Percentiles rank a stretch among this genome's conserved stretches.
Conservation (phyloP, 2,329 filamentous ascomycete species). For the Fusarium sacchari region DNA sequence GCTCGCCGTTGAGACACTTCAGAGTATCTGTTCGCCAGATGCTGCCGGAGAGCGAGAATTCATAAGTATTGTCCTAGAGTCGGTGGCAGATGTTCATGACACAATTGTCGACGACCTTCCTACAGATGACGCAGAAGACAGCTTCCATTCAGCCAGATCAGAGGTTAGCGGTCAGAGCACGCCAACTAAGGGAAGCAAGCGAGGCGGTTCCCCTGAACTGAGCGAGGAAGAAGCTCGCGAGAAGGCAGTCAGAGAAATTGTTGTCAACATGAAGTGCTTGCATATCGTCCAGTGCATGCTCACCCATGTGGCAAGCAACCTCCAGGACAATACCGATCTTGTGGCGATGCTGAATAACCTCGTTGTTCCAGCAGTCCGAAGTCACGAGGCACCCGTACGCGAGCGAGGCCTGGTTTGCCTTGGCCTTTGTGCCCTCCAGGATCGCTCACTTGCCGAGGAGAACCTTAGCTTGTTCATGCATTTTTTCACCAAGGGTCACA, state of each 20-base stretch:
- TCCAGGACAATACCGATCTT: constrained; percentile 90
- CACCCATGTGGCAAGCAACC: constrained; percentile 86
- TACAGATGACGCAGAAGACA: constrained; percentile 68
- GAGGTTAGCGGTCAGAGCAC: constrained; percentile 78
- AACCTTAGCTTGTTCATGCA: constrained; percentile 94
- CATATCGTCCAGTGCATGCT: constrained; percentile 98
- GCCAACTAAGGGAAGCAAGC: constrained; percentile 59
- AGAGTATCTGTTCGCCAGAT: constrained; percentile 82
- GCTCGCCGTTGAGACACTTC: constrained; percentile 82
- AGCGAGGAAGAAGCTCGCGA: constrained; percentile 73
- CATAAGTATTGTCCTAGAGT: constrained; percentile 86
- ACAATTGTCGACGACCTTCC: constrained; percentile 81
- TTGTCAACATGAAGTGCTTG: constrained; percentile 98
- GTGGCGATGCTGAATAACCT: constrained; percentile 98
- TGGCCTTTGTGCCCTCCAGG: constrained; percentile 89
- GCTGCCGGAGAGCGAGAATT: constrained; percentile 82
- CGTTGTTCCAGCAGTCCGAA: constrained; percentile 92
- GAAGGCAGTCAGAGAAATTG: constrained; percentile 88
- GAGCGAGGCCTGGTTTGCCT: constrained; percentile 91
- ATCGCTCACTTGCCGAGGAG: constrained; percentile 89
- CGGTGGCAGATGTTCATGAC: constrained; percentile 96
- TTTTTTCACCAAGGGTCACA: constrained; percentile 93
- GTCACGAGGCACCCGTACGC: constrained; percentile 90
- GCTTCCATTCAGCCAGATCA: constrained; percentile 92
- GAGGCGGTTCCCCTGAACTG: constrained; percentile 54